These are phyloP conservation scores for Collybiopsis luxurians DNA, from an alignment of 768 basidiomycete species.

Conservation along the genomic window DNA sequence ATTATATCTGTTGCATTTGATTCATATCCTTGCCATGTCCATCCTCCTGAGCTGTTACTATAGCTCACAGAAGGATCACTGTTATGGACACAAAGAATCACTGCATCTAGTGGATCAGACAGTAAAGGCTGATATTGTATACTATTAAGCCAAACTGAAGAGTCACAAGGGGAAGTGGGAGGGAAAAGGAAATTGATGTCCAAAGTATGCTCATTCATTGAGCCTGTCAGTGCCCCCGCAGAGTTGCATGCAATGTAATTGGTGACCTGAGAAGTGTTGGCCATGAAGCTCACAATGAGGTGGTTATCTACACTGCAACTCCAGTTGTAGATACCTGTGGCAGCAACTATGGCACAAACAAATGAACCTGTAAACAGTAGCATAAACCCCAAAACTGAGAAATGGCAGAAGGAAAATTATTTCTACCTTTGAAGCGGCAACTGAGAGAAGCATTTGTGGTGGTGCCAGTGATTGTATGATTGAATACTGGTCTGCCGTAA, in stretches of 20 bases:
- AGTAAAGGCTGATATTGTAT: background rate
- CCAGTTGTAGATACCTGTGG: background rate
- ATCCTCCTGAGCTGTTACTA: slow-evolving; percentile 1
- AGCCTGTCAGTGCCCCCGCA: background rate
- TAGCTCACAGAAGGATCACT: background rate
- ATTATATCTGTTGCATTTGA: slow-evolving; percentile 1
- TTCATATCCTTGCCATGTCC: background rate
- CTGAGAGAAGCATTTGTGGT: background rate
- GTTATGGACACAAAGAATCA: background rate
- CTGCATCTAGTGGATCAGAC: slow-evolving; percentile 1
- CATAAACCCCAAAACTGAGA: background rate
- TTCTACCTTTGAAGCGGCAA: background rate
- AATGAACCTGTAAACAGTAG: background rate
- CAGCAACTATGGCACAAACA: background rate
- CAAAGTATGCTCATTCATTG: background rate
- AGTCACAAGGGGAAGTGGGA: background rate
- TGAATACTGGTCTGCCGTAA: background rate
- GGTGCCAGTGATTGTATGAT: background rate
- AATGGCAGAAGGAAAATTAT: background rate
- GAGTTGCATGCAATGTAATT: background rate
- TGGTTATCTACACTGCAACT: background rate
- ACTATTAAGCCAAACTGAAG: background rate
- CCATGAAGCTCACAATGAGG: background rate
- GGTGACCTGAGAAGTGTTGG: background rate
- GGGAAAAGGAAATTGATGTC: background rate